Base-by-base conservation (phyloP, 2,329 filamentous ascomycete genomes). In the Pseudopithomyces chartarum region DNA sequence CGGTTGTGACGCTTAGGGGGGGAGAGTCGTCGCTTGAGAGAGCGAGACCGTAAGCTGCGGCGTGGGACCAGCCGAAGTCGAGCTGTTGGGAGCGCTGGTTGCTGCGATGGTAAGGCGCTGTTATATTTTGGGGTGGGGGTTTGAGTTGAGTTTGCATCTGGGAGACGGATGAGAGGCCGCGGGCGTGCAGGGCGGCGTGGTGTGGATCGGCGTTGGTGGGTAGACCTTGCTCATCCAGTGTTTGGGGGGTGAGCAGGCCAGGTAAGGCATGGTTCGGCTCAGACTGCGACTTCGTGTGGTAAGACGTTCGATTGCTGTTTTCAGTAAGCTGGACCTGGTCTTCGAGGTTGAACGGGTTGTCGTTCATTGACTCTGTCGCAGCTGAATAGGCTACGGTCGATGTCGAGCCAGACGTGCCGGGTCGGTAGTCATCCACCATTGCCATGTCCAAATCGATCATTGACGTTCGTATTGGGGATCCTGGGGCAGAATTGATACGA, bases 271-370 rank as follows among this genome's bases (percentile, higher is more conserved):
- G 73, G 32, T 74, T 76, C 11, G 75, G 75, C 46, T 77, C 75
- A 1, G 75, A 78, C 50, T 77, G 74, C 12, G 73, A 76, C 49
- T 77, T 76, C 52, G 69, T 73, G 50, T 78, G 75, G 48, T 73
- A 75, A 0, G 73, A 76, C 20, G 70, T 68, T 29, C 75, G 73
- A 45, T 76, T 72, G 52, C 73, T 76, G 43, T 69, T 73, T 32
- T 74, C 62, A 0, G 73, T 73, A 11, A 76, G 66, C 32, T 75
- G 68, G 8, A 77, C 68, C 52, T 77, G 75, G 50, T 82, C 79
- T 60, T 82, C 80, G 6, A 82, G 74, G 62, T 82, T 80, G 61
- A 82, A 82, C 0, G 80, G 80, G 54, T 82, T 79, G 4, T 79
- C 78, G 51, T 73, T 78, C 38, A 76, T 75, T 19, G 73, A 69